Conservation (phyloP, 257 asterid species). For the Solanum chilense region DNA sequence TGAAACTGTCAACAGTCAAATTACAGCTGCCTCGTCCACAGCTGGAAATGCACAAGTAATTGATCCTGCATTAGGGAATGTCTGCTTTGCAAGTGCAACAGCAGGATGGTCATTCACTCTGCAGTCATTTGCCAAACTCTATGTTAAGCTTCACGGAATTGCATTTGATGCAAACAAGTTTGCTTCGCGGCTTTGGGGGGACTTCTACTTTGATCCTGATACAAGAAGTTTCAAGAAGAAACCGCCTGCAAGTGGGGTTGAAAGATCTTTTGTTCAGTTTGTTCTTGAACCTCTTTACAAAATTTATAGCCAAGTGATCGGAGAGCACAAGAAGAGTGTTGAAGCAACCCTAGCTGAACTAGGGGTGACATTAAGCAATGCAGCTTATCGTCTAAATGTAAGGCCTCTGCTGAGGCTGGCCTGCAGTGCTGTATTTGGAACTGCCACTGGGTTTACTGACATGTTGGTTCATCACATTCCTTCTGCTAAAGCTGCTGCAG, state of each 20-base stretch:
- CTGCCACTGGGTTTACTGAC: conserved; percentile 92
- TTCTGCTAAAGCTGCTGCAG: conserved; percentile 86
- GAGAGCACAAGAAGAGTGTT: conserved; percentile 96
- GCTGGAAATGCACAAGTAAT: conserved; percentile 82
- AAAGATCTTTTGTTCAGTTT: conserved; percentile 90
- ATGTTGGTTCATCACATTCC: conserved; percentile 97
- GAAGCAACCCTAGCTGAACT: conserved; percentile 86
- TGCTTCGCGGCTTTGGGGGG: conserved; percentile 96
- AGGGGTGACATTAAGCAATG: conserved; percentile 91
- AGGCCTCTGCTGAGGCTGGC: conserved; percentile 87
- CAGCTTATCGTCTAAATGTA: conserved; percentile 86
- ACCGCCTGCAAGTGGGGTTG: conserved; percentile 73
- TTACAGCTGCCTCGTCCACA: conserved; percentile 78
- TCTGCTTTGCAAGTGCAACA: conserved; percentile 94
- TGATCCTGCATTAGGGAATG: conserved; percentile 82
- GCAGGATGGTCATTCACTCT: conserved; percentile 99
- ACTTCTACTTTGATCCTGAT: conserved; percentile 70
- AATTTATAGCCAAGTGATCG: conserved; percentile 89
- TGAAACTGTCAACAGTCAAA: conserved; percentile 76
- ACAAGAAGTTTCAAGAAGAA: conserved; percentile 75
- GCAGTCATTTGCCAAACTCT: conserved; percentile 90
- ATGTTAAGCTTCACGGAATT: conserved; percentile 86
- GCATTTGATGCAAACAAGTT: conserved; percentile 88
- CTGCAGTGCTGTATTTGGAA: conserved; percentile 90
- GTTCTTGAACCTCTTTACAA: conserved; percentile 93